Conservation (phyloP, 257 asterid species). For the Capsicum rhomboideum region DNA sequence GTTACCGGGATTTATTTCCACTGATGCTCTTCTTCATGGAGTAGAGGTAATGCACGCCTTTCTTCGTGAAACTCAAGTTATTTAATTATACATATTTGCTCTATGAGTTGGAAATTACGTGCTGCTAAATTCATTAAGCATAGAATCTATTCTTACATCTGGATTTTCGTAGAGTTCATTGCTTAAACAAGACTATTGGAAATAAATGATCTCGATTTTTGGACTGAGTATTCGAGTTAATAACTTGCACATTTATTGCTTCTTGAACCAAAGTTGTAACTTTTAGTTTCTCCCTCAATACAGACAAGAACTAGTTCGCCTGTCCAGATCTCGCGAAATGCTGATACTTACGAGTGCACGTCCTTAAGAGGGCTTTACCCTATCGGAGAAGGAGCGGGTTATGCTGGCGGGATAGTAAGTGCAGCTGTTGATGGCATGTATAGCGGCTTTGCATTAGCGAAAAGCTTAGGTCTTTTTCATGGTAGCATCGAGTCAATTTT, state of each 20-base stretch:
- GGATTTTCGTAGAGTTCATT: not conserved
- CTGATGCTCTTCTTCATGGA: slow-evolving; percentile 78
- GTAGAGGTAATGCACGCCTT: slow-evolving; percentile 8
- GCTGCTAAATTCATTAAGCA: not conserved
- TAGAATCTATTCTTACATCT: not conserved
- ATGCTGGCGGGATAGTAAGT: slow-evolving; percentile 92
- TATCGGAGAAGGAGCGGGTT: slow-evolving; percentile 93
- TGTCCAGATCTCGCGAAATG: slow-evolving; percentile 56
- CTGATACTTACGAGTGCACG: slow-evolving; percentile 71
- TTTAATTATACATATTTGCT: not conserved
- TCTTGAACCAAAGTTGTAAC: not conserved
- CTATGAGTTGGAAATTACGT: not conserved
- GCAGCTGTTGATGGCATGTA: slow-evolving; percentile 95
- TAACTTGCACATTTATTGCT: not conserved
- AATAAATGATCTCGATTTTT: not conserved
- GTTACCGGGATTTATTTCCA: slow-evolving; percentile 79
- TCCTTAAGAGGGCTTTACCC: slow-evolving; percentile 81
- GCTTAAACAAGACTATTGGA: not conserved
- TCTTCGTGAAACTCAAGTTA: not conserved
- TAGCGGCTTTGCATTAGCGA: slow-evolving; percentile 75
- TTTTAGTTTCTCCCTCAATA: not conserved
- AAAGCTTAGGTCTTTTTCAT: slow-evolving; percentile 55
- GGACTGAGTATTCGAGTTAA: not conserved
- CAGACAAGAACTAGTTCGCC: slow-evolving; percentile 98
- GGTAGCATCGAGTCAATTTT: slow-evolving; percentile 38